Evolutionary conservation across 495 filamentous ascomycete species (phyloP).

Genomic region (Penicillium parvum): DNA sequence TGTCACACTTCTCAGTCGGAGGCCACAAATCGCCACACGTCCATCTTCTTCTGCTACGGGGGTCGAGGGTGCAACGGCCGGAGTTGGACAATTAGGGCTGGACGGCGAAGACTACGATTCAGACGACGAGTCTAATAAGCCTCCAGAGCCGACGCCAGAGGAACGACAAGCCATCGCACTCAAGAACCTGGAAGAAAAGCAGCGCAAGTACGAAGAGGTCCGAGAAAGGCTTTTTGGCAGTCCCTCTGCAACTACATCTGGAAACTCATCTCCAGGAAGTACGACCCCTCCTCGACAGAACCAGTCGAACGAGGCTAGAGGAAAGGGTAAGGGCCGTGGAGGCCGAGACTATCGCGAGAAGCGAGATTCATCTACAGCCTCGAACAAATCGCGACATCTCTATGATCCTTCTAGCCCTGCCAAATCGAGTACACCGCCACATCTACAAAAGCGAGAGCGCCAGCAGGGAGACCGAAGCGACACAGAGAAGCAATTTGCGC

Average conservation of each 20-base stretch:
- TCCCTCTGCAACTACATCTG: constrained; percentile 42
- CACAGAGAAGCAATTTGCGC: constrained; percentile 42
- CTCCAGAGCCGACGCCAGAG: constrained; percentile 57
- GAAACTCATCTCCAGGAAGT: constrained; percentile 54
- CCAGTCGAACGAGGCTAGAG: constrained; percentile 32
- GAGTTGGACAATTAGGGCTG: constrained; percentile 50
- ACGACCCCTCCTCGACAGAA: constrained; percentile 57
- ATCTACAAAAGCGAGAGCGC: constrained; percentile 49
- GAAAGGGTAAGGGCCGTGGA: constrained; percentile 38
- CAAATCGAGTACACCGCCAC: constrained; percentile 54
- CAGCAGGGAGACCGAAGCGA: constrained; percentile 30
- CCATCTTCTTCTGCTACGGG: constrained; percentile 20
- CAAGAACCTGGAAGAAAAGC: constrained; percentile 78
- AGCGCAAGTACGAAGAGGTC: constrained; percentile 80
- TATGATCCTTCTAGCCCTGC: constrained; percentile 70
- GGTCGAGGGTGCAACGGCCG: constrained; percentile 51
- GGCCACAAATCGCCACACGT: constrained; percentile 53
- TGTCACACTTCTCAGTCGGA: constrained; percentile 78
- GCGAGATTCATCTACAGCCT: constrained; percentile 44
- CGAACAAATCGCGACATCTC: constrained; percentile 47
- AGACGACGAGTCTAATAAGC: constrained; percentile 58
- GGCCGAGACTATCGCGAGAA: constrained; percentile 40
- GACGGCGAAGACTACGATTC: constrained; percentile 60
- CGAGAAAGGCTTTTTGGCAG: constrained; percentile 79
- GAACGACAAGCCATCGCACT: constrained; percentile 70